phyloP scores from a whole-genome alignment of 768 basidiomycete genomes.

The Omphalotus guepiniiformis region DNA sequence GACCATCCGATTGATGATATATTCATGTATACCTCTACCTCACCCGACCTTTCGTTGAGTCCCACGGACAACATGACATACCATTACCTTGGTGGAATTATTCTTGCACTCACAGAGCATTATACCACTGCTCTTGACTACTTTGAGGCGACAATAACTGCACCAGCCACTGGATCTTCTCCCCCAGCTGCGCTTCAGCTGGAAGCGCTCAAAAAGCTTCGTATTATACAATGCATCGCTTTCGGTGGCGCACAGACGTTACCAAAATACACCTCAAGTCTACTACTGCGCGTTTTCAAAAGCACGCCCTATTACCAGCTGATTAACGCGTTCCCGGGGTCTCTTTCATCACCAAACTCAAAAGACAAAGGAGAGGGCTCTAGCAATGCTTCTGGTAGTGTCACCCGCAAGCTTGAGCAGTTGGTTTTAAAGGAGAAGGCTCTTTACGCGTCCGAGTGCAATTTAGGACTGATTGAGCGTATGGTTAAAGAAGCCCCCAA shows the following conservation, averaged over 20 bases:
- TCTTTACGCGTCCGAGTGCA: conserved; percentile 52
- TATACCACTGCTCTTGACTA: conserved; percentile 53
- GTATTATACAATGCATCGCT: conserved; percentile 72
- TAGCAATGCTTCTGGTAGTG: conserved; percentile 35
- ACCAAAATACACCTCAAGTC: conserved; percentile 71
- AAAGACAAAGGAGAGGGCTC: conserved; percentile 51
- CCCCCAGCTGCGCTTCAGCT: conserved; percentile 62
- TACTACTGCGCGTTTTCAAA: conserved; percentile 60
- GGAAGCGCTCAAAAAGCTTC: conserved; percentile 83
- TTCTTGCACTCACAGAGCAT: conserved; percentile 29
- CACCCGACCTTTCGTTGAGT: conserved; percentile 42
- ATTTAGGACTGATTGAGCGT: conserved; percentile 62
- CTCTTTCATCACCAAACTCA: conserved; percentile 42
- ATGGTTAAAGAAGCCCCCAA: conserved; percentile 67
- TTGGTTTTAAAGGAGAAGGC: background rate
- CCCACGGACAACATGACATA: conserved; percentile 84
- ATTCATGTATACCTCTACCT: conserved; percentile 49
- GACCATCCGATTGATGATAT: conserved; percentile 40
- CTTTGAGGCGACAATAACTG: conserved; percentile 74
- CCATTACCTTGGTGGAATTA: conserved; percentile 79
- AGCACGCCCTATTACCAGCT: conserved; percentile 61
- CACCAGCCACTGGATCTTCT: conserved; percentile 38
- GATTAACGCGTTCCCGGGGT: conserved; percentile 56
- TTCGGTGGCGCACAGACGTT: conserved; percentile 48
- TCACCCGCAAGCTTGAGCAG: background rate